Evolutionary conservation across 768 basidiomycete genomes (phyloP), one percentile per base, ranked within the genome.

Genomic region (Stropharia rugosoannulata): DNA sequence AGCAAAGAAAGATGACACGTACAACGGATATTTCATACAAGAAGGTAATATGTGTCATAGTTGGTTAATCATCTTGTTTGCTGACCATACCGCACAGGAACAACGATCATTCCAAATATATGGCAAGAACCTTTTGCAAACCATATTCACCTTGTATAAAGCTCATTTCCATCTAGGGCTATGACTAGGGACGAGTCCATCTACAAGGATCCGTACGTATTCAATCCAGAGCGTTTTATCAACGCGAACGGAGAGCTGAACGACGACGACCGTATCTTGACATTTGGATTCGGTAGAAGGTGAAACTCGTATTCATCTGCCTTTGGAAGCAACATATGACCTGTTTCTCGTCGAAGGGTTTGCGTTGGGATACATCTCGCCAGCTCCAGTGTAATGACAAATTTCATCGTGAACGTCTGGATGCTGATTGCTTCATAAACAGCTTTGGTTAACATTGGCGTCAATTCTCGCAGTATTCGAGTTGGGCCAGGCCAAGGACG

Each of bases 21-120:
- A 56, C 37, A 56, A 56, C 18, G 66, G 66, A 4, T 65, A 69
- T 54, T 60, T 62, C 40, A 64, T 69, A 4, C 67, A 65, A 7
- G 57, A 62, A 57, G 62, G 62, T 50, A 11, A 1, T n/a, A 1
- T 12, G 2, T 22, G 36, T 0, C 32, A 11, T 39, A 11, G 13
- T 1, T 1, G 12, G 9, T 27, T 19, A 41, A 25, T n/a, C 36
- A 12, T 15, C 16, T 35, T 9, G 9, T 36, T 43, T 44, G 1
- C 2, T 35, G n/a, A 25, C n/a, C 2, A 22, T n/a, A n/a, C 7
- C 16, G 11, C 5, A 13, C 27, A 56, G 55, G 55, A 27, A n/a
- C 55, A 13, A 22, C 38, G 10, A 40, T 56, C 10, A 42, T 35
- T 27, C 8, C 42, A 40, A 56, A 56, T 8, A 36, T 56, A 16